A percentile compares a stretch with the other conserved stretches of the same genome.
These are phyloP conservation scores for Fusarium albosuccineum DNA, from an alignment of 2,329 filamentous ascomycete genomes.

Conservation along the genomic window DNA sequence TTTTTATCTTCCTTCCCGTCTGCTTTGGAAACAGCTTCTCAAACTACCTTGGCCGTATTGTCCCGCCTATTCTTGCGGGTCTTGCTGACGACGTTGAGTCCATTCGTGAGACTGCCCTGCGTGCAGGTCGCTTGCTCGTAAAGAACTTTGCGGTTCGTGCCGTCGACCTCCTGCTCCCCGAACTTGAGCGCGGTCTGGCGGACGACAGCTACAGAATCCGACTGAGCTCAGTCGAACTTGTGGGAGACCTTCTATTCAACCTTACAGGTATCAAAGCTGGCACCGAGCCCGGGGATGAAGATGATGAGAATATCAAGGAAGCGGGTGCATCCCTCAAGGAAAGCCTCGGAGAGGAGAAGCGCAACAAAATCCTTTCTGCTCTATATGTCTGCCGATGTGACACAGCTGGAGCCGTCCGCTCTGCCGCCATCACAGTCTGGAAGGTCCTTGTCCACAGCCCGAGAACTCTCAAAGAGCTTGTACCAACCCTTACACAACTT, in stretches of 20 bases:
- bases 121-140: conserved; percentile 92
- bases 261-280: conserved; percentile 92
- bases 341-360: conserved; percentile 93
- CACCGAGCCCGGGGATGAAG: conserved; percentile 80
- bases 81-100: conserved; percentile 96
- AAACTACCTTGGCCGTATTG: conserved; percentile 94
- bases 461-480: conserved; percentile 91
- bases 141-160: conserved; percentile 98
- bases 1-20: conserved; percentile 98
- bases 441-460: conserved; percentile 95
- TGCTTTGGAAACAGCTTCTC: conserved; percentile 99
- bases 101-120: conserved; percentile 95
- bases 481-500: conserved; percentile 93
- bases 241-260: conserved; percentile 97
- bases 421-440: conserved; percentile 93
- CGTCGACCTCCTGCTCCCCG: conserved; percentile 92
- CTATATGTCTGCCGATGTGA: conserved; percentile 98
- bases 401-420: conserved; percentile 90
- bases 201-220: conserved; percentile 98
- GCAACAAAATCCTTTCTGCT: conserved; percentile 97
- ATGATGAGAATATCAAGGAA: conserved; percentile 84
- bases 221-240: conserved; percentile 96
- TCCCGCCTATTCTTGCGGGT: conserved; percentile 93
- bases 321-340: conserved; percentile 94
- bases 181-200: conserved; percentile 95